Evolutionary conservation across 1,139 yeast genomes (phyloP), one percentile per base, ranked within the genome.

Genomic region (Taphrina wiesneri): DNA sequence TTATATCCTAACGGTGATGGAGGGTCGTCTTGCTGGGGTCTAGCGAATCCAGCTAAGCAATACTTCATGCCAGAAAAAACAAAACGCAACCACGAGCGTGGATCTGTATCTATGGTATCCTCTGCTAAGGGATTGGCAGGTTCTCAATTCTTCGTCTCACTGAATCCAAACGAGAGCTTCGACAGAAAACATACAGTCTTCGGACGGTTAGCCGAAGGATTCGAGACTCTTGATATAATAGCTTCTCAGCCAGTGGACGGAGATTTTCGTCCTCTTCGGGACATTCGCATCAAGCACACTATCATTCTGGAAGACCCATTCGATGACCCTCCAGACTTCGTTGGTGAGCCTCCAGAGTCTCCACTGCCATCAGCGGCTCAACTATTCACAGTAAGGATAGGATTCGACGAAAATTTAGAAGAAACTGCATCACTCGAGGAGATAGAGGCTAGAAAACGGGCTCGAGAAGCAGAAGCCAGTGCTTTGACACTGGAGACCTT

Each of bases 401-500:
- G 76, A 7, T 75, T 76, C 15, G 78, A 75, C 26, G 72, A 71
- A 7, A 71, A 67, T 1, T 69, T 65, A 23, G 72, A 63, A 54
- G 75, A 66, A 56, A 72, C 60, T 45, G 34, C 17, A 3, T 15
- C 64, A 28, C 71, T 65, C 19, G 75, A 71, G 19, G 73, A 73
- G 21, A 70, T 51, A 6, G 69, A 67, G 52, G 63, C 73, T 70
- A 69, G 72, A 39, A 70, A 71, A 17, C 63, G 70, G 17, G 78
- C 77, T 9, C 74, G 76, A 26, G 81, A 79, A 49, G 81, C 85
- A 0, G 75, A 79, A 26, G 76, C 84, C 0, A 83, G 83, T 67
- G 88, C 89, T 2, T 72, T 86, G 46, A 82, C 89, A 0, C 76
- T 86, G 61, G 90, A 86, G 70, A 76, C 86, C 69, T 77, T 86